These are phyloP conservation scores for Parsonsia alboflavescens DNA, from an alignment of 257 asterid species.

Conservation along the genomic window DNA sequence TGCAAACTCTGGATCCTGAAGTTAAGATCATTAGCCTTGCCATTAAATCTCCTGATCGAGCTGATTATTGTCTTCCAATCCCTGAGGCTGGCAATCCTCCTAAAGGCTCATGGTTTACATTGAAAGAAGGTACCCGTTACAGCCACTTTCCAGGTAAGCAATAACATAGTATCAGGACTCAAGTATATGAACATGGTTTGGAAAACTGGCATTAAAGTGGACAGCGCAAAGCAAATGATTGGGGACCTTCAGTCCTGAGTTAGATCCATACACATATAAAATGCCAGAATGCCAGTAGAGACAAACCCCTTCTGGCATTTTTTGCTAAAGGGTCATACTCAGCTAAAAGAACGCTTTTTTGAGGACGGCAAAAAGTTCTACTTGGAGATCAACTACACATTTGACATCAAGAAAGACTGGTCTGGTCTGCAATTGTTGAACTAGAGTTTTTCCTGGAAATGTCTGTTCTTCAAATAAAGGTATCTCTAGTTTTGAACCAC, in stretches of 20 bases:
- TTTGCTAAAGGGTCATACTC: slow-evolving; percentile 92
- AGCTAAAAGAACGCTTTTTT: slow-evolving; percentile 43
- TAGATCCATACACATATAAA: slow-evolving; percentile 71
- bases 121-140: slow-evolving; percentile 67
- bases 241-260: slow-evolving; percentile 99
- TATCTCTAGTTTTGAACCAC: slow-evolving; percentile 10
- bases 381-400: slow-evolving; percentile 35
- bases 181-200: slow-evolving; percentile 65
- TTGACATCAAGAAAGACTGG: slow-evolving; percentile 96
- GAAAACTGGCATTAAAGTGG: slow-evolving; percentile 81
- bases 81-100: slow-evolving; percentile 68
- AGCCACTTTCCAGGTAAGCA: slow-evolving; percentile 54
- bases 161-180: slow-evolving; percentile 69
- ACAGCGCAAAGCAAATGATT: slow-evolving; percentile 86
- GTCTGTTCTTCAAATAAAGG: neutral
- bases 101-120: slow-evolving; percentile 57
- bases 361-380: too few species aligned
- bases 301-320: slow-evolving; percentile 88
- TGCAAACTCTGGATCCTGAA: slow-evolving; percentile 66
- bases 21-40: slow-evolving; percentile 59
- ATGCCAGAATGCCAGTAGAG: slow-evolving; percentile 99
- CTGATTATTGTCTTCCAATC: slow-evolving; percentile 45
- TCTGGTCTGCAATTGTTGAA: slow-evolving; percentile 47
- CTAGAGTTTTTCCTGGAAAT: slow-evolving; percentile 14
- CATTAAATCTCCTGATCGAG: slow-evolving; percentile 53